phyloP scores from a whole-genome alignment of 495 filamentous ascomycete genomes.

The Beverwykella pulmonaria region DNA sequence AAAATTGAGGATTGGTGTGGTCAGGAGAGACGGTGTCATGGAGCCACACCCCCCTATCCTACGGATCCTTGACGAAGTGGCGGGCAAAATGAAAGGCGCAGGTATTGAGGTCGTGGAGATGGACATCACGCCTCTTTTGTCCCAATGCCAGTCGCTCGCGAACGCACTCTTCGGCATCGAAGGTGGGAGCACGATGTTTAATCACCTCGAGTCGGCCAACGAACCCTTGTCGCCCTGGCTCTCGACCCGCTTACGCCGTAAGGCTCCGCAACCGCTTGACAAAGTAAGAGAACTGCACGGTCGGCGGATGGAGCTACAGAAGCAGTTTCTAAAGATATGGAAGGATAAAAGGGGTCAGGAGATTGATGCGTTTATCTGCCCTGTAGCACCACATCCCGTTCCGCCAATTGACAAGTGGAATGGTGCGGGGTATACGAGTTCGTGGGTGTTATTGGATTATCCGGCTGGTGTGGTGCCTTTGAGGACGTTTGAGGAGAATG shows the following conservation, averaged over 20 bases:
- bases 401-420: constrained; percentile 66
- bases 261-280: constrained; percentile 47
- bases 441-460: constrained; percentile 64
- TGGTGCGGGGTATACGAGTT: constrained; percentile 62
- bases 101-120: constrained; percentile 60
- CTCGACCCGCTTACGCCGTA: constrained; percentile 50
- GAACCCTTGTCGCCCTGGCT: constrained; percentile 66
- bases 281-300: constrained; percentile 56
- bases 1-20: constrained; percentile 56
- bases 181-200: constrained; percentile 56
- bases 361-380: constrained; percentile 48
- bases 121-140: constrained; percentile 52
- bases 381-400: constrained; percentile 53
- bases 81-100: constrained; percentile 42
- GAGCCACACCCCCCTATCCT: constrained; percentile 62
- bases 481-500: constrained; percentile 51
- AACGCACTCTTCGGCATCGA: constrained; percentile 62
- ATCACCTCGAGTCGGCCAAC: constrained; percentile 55
- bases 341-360: constrained; percentile 36
- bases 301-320: constrained; percentile 54
- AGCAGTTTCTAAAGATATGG: constrained; percentile 62
- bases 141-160: constrained; percentile 57
- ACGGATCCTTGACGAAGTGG: constrained; percentile 57
- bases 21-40: constrained; percentile 60
- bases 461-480: constrained; percentile 64